Evolutionary conservation across 306 rosid species (phyloP).

Genomic region (Castanea mollissima): DNA sequence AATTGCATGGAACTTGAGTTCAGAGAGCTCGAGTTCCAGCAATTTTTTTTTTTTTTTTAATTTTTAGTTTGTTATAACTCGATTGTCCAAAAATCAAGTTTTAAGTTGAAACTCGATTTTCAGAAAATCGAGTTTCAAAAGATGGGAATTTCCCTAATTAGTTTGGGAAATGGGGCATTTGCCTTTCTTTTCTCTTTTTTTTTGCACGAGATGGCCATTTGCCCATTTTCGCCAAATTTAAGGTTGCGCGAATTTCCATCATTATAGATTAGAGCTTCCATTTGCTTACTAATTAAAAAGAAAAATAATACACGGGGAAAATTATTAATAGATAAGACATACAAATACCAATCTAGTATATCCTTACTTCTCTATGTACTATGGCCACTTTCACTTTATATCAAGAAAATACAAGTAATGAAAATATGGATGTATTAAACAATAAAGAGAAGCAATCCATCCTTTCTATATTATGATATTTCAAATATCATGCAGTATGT

Average conservation of each 20-base stretch:
- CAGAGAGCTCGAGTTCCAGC: no score
- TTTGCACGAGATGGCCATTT: no score
- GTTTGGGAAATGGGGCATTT: no score
- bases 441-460: slow-evolving; percentile 15
- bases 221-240: not conserved
- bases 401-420: slow-evolving; percentile 12
- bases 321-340: not conserved
- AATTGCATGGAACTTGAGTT: no score
- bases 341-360: not conserved
- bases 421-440: slow-evolving; percentile 25
- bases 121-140: no score
- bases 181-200: no score
- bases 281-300: not conserved
- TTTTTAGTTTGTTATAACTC: no score
- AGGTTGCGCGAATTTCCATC: not conserved
- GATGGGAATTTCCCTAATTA: no score
- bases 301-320: not conserved
- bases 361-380: not conserved
- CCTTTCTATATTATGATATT: slow-evolving; percentile 24
- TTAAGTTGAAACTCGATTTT: no score
- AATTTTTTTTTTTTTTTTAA: no score
- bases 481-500: slow-evolving; percentile 11
- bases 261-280: not conserved
- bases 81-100: no score
- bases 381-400: not conserved